phyloP scores from a whole-genome alignment of 108 stramenopile genomes.

The Schizochytrium sp. region DNA sequence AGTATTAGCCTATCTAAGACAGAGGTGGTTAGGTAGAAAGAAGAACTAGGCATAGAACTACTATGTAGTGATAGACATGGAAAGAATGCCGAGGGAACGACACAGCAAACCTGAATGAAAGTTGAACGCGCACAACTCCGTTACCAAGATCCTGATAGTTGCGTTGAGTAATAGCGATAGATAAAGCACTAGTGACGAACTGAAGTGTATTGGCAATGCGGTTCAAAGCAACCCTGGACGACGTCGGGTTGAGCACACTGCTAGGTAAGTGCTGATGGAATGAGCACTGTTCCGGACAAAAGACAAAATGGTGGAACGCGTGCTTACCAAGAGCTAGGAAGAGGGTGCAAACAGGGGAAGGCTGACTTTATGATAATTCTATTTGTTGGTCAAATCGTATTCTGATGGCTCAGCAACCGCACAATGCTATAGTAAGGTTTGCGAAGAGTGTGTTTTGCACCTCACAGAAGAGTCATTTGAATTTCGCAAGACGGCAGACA shows the following conservation, averaged over 20 bases:
- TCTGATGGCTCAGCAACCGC: background rate
- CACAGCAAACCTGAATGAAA: too few relatives aligned
- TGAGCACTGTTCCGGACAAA: background rate
- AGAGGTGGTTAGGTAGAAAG: too few relatives aligned
- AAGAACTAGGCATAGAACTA: too few relatives aligned
- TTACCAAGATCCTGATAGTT: background rate
- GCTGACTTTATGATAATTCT: too few relatives aligned
- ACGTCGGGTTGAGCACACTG: background rate
- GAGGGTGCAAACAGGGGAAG: too few relatives aligned
- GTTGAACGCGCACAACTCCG: too few relatives aligned
- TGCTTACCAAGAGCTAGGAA: too few relatives aligned
- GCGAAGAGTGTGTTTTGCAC: conserved; percentile 52
- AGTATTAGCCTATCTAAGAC: too few relatives aligned
- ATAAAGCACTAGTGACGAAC: background rate
- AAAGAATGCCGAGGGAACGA: too few relatives aligned
- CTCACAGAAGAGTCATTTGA: conserved; percentile 1
- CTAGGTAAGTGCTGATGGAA: background rate
- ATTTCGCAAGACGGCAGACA: conserved; percentile 28
- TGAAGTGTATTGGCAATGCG: background rate
- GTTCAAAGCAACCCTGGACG: conserved; percentile 55
- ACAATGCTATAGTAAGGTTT: conserved; percentile 36
- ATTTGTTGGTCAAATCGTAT: too few relatives aligned
- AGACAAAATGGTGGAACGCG: too few relatives aligned
- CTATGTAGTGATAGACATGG: too few relatives aligned
- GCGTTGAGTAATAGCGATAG: background rate